Percentiles rank a stretch among this genome's conserved stretches.
Evolutionary conservation across 2,329 filamentous ascomycete species (phyloP).

Genomic region (Neofusicoccum umdonicola): DNA sequence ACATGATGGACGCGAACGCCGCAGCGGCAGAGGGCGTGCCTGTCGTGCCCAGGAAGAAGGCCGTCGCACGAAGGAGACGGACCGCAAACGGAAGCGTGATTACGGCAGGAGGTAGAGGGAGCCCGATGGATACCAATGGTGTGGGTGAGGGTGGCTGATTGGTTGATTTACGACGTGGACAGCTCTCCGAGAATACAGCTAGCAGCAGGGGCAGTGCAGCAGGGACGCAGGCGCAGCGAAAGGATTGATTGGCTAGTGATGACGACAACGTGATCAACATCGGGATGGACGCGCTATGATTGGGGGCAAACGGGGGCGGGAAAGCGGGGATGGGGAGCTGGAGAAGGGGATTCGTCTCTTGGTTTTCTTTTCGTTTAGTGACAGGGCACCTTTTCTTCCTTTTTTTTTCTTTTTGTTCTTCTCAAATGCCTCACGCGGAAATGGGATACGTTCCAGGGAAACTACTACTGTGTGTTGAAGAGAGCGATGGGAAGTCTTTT

Average conservation of each 20-base stretch:
- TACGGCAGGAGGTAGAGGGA: slow-evolving; percentile 25
- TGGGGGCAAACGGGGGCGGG: neutral
- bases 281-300: neutral
- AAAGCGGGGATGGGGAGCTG: neutral
- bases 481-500: neutral
- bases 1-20: slow-evolving; percentile 27
- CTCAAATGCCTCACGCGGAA: neutral
- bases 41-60: slow-evolving; percentile 34
- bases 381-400: neutral
- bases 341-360: neutral
- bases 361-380: neutral
- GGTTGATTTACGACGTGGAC: neutral
- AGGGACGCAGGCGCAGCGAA: neutral
- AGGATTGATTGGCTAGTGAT: neutral
- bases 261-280: neutral
- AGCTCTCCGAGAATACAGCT: neutral
- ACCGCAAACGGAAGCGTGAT: slow-evolving; percentile 18
- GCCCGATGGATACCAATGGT: slow-evolving; percentile 43
- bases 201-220: neutral
- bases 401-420: neutral
- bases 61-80: slow-evolving; percentile 34
- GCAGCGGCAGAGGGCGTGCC: slow-evolving; percentile 32
- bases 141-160: slow-evolving; percentile 29
- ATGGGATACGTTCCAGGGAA: neutral
- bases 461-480: neutral